A percentile compares a stretch with the other conserved stretches of the same genome.
These are phyloP conservation scores for Malassezia psittaci DNA, from an alignment of 1,284 basidiomycete genomes.

Conservation along the genomic window DNA sequence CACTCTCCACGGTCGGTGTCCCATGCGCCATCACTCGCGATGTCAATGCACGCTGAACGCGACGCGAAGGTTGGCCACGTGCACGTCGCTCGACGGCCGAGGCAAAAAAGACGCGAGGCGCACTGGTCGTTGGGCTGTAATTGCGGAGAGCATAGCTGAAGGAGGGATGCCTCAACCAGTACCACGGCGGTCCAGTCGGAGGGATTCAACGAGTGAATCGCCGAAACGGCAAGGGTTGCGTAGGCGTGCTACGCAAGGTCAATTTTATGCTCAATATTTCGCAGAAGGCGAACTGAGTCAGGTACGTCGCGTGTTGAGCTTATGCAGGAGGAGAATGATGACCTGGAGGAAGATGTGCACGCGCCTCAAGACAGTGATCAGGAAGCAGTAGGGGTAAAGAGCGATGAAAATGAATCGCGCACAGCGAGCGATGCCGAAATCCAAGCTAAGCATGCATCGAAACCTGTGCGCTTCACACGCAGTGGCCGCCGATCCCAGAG, in stretches of 20 bases:
- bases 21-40: background rate
- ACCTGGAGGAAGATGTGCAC: constrained; percentile 18
- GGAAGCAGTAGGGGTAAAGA: background rate
- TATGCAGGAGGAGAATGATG: constrained; percentile 1
- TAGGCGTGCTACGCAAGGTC: constrained; percentile 4
- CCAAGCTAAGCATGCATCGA: background rate
- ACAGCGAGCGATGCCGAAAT: constrained; percentile 16
- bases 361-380: constrained; percentile 17
- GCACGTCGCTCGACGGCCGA: background rate
- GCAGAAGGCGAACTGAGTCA: constrained; percentile 14
- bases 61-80: background rate
- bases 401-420: constrained; percentile 19
- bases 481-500: constrained; percentile 23
- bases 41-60: constrained; percentile 1
- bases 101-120: background rate
- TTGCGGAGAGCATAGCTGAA: no score
- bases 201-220: background rate
- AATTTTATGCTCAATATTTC: constrained; percentile 17
- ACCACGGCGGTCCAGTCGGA: constrained; percentile 7
- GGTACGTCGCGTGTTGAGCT: constrained; percentile 4
- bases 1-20: background rate
- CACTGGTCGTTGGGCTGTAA: background rate
- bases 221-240: constrained; percentile 7
- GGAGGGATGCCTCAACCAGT: background rate
- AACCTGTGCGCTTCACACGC: constrained; percentile 17